Evolutionary conservation across 768 basidiomycete species (phyloP), one percentile per base, ranked within the genome.

Genomic region (Termitomyces sp.): DNA sequence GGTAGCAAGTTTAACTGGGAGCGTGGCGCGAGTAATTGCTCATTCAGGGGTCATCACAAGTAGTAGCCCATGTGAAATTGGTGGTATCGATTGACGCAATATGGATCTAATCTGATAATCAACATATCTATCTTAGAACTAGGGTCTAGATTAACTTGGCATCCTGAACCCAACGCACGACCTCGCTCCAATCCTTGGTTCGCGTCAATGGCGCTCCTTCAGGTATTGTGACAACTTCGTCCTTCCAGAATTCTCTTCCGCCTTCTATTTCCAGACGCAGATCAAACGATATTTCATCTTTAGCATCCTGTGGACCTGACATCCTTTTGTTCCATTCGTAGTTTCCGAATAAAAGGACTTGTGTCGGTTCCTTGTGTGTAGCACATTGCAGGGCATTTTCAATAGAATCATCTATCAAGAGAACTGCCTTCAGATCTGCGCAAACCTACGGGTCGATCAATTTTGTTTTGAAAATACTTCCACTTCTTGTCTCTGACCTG

Each of bases 321-420:
- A 80, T 56, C 43, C 86, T 79, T 66, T 81, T 73, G 64, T 86
- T 90, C 91, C 91, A 92, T 61, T 81, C 76, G 64, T 91, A 90
- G 54, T 82, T 70, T 21, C 91, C 91, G 61, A 92, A 91, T 6
- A 93, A 75, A 40, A 92, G 68, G 30, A 88, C 84, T 2, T 77
- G 80, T 14, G 79, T 80, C 1, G 80, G 77, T n/a, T 76, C 73
- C 19, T 67, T 61, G 34, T 78, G 73, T 5, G 69, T 75, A 0
- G 75, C 77, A 59, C 84, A 85, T 55, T 82, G 77, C 27, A 88
- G 60, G 37, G 86, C 87, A 68, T 92, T 91, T 68, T 92, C 90
- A 41, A 85, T 64, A 6, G 89, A 90, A 71, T 93, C 91, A 68
- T 93, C 91, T 56, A 93, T 83, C 52, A 93, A 72, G 39, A 91